Evolutionary conservation across 2,329 filamentous ascomycete species (phyloP).

Genomic region (Cadophora luteo-olivacea): DNA sequence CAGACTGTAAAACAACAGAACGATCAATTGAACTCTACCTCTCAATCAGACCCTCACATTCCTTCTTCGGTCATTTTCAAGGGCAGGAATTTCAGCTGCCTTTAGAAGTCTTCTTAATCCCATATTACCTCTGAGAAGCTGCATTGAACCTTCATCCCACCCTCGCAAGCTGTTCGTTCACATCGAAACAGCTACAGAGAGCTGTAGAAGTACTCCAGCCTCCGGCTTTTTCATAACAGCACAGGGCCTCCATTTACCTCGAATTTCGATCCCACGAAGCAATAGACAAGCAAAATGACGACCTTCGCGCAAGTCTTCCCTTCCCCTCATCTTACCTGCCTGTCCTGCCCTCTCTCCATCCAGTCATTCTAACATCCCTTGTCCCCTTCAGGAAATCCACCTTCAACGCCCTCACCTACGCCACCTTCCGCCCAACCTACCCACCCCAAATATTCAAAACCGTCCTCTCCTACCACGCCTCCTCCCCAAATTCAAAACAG

Average conservation of each 20-base stretch:
- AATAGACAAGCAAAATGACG: slow-evolving; percentile 47
- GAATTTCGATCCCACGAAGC: no score
- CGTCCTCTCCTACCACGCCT: slow-evolving; percentile 62
- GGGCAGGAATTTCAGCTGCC: no score
- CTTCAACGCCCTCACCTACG: slow-evolving; percentile 64
- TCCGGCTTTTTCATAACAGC: no score
- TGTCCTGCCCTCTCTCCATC: slow-evolving; percentile 14
- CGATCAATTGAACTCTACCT: neutral
- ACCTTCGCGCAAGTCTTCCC: slow-evolving; percentile 53
- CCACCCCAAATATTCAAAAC: slow-evolving; percentile 59
- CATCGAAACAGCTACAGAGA: no score
- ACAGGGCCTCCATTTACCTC: no score
- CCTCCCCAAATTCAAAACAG: slow-evolving; percentile 54
- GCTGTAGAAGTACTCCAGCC: no score
- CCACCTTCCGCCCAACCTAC: slow-evolving; percentile 65
- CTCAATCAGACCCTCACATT: no score
- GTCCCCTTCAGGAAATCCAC: slow-evolving; percentile 53
- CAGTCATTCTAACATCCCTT: slow-evolving; percentile 2
- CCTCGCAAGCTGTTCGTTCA: no score
- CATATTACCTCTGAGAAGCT: no score
- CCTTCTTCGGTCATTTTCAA: no score
- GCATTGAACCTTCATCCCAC: no score
- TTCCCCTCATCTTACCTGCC: slow-evolving; percentile 11
- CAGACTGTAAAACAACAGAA: neutral
- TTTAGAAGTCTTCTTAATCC: no score